phyloP scores from a whole-genome alignment of 192 early-diverging fungal genomes.

The Gamsiella multidivaricata region DNA sequence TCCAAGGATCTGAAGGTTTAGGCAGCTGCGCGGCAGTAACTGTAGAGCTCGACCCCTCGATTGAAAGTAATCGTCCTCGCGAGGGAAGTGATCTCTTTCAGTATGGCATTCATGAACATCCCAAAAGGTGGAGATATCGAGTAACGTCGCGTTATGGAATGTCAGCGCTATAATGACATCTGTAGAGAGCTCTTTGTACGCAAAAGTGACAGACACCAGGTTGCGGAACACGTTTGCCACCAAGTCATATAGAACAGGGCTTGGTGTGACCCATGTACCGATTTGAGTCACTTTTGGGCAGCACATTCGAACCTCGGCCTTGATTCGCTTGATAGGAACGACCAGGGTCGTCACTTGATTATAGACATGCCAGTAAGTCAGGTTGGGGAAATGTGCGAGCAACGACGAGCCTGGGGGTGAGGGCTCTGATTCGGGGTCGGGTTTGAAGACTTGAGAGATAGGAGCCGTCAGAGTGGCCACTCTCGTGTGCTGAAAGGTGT shows the following conservation, averaged over 20 bases:
- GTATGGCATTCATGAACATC: not conserved
- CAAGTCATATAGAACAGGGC: constrained; percentile 8
- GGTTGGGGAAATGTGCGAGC: constrained; percentile 16
- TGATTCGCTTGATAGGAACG: constrained; percentile 11
- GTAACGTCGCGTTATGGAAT: constrained; percentile 3
- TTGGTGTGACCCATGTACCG: not conserved
- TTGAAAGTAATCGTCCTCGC: constrained; percentile 8
- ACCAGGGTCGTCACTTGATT: not conserved
- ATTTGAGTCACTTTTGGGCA: constrained; percentile 6
- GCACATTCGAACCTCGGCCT: constrained; percentile 1
- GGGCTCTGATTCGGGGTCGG: constrained; percentile 2
- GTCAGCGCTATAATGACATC: constrained; percentile 1
- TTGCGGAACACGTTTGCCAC: constrained; percentile 13
- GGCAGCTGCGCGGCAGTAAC: constrained; percentile 5
- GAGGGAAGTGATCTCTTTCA: constrained; percentile 4
- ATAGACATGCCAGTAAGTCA: constrained; percentile 1
- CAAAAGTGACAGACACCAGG: not conserved
- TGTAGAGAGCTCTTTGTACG: constrained; percentile 10
- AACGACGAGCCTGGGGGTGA: not conserved
- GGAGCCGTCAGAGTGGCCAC: not conserved
- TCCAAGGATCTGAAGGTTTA: not conserved
- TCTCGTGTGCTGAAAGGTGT: constrained; percentile 10
- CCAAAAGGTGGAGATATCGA: not conserved
- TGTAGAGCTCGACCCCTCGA: constrained; percentile 2
- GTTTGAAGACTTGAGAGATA: constrained; percentile 9